A percentile compares a stretch with the other conserved stretches of the same genome.
These are phyloP conservation scores for Podospora anserina DNA, from an alignment of 495 filamentous ascomycete species.

Conservation along the genomic window DNA sequence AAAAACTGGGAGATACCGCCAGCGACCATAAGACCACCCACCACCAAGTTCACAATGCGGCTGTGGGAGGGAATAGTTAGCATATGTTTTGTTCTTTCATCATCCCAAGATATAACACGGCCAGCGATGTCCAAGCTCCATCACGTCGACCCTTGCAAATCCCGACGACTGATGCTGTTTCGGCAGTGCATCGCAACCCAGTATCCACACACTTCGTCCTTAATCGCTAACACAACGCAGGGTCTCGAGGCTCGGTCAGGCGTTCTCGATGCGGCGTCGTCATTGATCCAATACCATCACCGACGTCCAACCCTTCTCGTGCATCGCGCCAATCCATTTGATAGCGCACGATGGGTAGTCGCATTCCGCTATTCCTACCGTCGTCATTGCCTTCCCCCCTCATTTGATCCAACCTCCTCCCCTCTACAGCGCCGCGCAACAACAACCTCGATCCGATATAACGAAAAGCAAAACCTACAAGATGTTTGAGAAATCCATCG, in stretches of 20 bases:
- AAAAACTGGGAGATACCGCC: slow-evolving; percentile 92
- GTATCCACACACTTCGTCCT: not conserved
- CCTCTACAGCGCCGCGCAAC: too few species aligned
- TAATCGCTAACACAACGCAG: not conserved
- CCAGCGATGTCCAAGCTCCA: not conserved
- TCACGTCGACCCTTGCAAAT: not conserved
- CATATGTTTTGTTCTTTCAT: slow-evolving; percentile 17
- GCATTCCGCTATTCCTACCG: too few species aligned
- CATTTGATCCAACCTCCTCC: too few species aligned
- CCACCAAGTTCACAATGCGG: slow-evolving; percentile 88
- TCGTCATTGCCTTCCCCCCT: too few species aligned
- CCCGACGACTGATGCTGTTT: not conserved
- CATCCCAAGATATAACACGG: not conserved
- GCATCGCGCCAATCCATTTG: too few species aligned
- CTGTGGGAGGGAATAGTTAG: slow-evolving; percentile 42
- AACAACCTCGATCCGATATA: too few species aligned
- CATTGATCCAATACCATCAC: not conserved
- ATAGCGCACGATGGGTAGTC: too few species aligned
- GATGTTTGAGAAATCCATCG: slow-evolving; percentile 33
- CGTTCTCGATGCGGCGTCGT: not conserved
- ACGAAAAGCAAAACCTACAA: slow-evolving; percentile 22
- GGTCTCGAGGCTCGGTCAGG: not conserved
- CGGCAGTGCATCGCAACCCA: not conserved
- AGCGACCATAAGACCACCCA: slow-evolving; percentile 82
- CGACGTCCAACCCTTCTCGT: too few species aligned